Base-by-base conservation (phyloP, 2,329 filamentous ascomycete species). In the Aureobasidium sp. region DNA sequence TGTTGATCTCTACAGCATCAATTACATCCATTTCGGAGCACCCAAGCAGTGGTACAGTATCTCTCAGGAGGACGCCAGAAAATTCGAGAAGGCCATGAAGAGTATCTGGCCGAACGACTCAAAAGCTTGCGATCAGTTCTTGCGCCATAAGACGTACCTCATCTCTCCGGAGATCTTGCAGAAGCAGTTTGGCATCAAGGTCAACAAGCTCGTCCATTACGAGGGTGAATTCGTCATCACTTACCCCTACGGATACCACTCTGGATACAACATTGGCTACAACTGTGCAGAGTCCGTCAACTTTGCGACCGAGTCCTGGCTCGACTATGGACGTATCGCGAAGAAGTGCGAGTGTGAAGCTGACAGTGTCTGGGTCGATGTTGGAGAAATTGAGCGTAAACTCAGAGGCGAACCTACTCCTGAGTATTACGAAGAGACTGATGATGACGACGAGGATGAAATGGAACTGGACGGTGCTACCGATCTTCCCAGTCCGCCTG, bases 41-140 rank as follows among this genome's bases (percentile, higher is more conserved):
- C 94, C 94, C 0, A 99, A 99, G 76, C 94, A 99, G 74, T 99
- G 94, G 94, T 99, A 99, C 77, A 97, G 92, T 75, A 97, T 99
- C 67, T 96, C 93, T 0, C 95, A 97, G 74, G 89, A 90, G 67
- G 94, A 99, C 73, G 92, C 93, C 15, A 86, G 92, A 56, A 87
- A 89, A 17, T 99, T 99, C 69, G 94, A 99, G 75, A 85, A 87
- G 41, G 93, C 91, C 46, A 99, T 99, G 94, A 93, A 89, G 76
- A 92, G 75, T 63, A 90, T 96, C 63, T 99, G 93, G 92, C 91
- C 92, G 0, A 88, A 87, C 6, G 94, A 99, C 71, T 91, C 92
- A 24, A 99, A 99, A 76, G 90, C 91, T 44, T 99, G 94, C 72
- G 88, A 91, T 67, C 94, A 99, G 69, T 99, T 99, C 72, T 82